These are phyloP conservation scores for Aspergillus bertholletiae DNA, from an alignment of 495 filamentous ascomycete species.

Conservation along the genomic window DNA sequence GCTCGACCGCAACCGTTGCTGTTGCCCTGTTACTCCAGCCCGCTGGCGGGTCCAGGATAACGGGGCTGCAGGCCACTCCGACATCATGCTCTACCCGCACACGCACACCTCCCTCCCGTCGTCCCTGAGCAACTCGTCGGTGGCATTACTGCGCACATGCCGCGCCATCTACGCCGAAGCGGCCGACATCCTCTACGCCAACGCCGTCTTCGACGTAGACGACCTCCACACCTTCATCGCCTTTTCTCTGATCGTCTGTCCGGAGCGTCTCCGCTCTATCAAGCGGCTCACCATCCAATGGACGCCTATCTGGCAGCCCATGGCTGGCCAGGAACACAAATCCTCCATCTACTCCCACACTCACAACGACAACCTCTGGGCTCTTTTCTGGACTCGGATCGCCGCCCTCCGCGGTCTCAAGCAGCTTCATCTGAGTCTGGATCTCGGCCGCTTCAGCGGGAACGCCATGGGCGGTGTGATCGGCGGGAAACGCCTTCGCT, in stretches of 20 bases:
- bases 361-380: slow-evolving; percentile 38
- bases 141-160: slow-evolving; percentile 37
- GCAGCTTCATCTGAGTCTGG: slow-evolving; percentile 27
- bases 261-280: slow-evolving; percentile 16
- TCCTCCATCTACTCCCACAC: slow-evolving; percentile 39
- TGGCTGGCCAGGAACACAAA: slow-evolving; percentile 29
- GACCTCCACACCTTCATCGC: slow-evolving; percentile 42
- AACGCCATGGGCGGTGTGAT: slow-evolving; percentile 13
- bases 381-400: slow-evolving; percentile 30
- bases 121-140: slow-evolving; percentile 20
- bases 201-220: slow-evolving; percentile 34
- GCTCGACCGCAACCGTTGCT: slow-evolving; percentile 32
- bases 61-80: slow-evolving; percentile 6
- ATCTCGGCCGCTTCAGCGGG: slow-evolving; percentile 32
- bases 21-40: slow-evolving; percentile 35
- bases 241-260: slow-evolving; percentile 23
- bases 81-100: slow-evolving; percentile 39
- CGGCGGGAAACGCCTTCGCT: slow-evolving; percentile 20
- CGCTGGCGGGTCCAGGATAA: slow-evolving; percentile 28
- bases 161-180: slow-evolving; percentile 41
- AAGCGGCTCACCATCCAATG: slow-evolving; percentile 31
- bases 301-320: slow-evolving; percentile 37
- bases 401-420: slow-evolving; percentile 17
- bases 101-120: slow-evolving; percentile 28
- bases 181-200: slow-evolving; percentile 26